phyloP scores from a whole-genome alignment of 441 rosid genomes.

The Arabidopsis lyrata region DNA sequence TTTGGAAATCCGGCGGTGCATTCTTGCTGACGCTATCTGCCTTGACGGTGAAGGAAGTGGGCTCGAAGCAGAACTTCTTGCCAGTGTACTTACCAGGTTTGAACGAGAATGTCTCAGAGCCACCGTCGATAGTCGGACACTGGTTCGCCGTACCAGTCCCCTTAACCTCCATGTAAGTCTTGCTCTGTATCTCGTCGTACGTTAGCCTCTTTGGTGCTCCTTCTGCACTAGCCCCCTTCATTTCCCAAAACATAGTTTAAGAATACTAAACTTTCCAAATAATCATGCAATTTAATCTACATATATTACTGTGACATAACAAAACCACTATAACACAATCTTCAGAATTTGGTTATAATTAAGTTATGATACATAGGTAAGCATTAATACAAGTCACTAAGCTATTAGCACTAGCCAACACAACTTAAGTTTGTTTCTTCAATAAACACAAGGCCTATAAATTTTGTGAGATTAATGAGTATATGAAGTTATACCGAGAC shows the following conservation, averaged over 20 bases:
- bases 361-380: background rate
- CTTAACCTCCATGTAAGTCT: constrained; percentile 90
- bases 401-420: background rate
- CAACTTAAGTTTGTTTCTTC: background rate
- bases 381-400: background rate
- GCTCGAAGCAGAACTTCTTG: constrained; percentile 86
- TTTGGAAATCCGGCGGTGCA: constrained; percentile 84
- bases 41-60: constrained; percentile 95
- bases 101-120: constrained; percentile 70
- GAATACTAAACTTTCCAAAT: background rate
- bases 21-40: constrained; percentile 83
- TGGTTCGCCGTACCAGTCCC: constrained; percentile 95
- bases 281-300: constrained; percentile 6
- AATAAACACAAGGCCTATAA: background rate
- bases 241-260: background rate
- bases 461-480: background rate
- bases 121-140: constrained; percentile 86
- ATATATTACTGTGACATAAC: background rate
- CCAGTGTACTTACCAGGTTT: constrained; percentile 86
- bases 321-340: background rate
- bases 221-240: constrained; percentile 88
- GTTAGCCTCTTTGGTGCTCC: constrained; percentile 91
- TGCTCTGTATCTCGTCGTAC: constrained; percentile 89
- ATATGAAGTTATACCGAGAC: constrained; percentile 61
- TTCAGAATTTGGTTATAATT: background rate